Conservation (phyloP, 2,329 filamentous ascomycete species). For the Monosporascus sp. region DNA sequence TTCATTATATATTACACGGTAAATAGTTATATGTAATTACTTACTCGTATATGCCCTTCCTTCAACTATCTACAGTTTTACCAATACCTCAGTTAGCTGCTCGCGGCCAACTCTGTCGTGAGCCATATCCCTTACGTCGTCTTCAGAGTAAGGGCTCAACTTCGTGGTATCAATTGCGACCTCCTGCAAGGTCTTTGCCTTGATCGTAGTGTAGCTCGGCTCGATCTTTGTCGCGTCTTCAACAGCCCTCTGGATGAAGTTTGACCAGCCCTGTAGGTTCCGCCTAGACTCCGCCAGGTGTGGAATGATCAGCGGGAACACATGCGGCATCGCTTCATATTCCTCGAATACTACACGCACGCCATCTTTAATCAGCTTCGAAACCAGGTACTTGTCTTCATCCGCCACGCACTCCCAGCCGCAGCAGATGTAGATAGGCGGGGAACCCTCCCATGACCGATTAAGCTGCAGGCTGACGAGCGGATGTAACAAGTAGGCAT, state of each 20-base stretch:
- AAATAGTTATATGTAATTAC: too few species aligned
- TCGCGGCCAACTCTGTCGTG: conserved; percentile 21
- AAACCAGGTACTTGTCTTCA: conserved; percentile 58
- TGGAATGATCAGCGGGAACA: conserved; percentile 57
- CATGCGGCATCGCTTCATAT: conserved; percentile 78
- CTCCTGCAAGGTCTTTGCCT: conserved; percentile 48
- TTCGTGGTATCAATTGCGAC: conserved; percentile 35
- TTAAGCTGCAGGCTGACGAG: conserved; percentile 59
- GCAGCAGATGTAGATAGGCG: conserved; percentile 62
- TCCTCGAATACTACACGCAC: conserved; percentile 62
- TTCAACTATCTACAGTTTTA: too few species aligned
- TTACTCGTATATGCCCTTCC: too few species aligned
- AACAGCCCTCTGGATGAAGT: conserved; percentile 46
- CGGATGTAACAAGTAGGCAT: conserved; percentile 56
- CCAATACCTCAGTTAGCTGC: not conserved
- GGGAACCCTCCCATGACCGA: conserved; percentile 53
- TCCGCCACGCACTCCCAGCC: conserved; percentile 70
- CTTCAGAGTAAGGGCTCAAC: conserved; percentile 38
- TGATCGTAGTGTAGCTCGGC: conserved; percentile 40
- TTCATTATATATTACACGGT: too few species aligned
- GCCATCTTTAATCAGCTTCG: conserved; percentile 49
- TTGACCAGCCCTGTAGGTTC: conserved; percentile 51
- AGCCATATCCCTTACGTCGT: conserved; percentile 37
- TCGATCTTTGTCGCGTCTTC: conserved; percentile 27
- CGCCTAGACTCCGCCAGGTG: conserved; percentile 38